Conservation (phyloP, 148 eudicot genomes). For the Nyssa sinensis region DNA sequence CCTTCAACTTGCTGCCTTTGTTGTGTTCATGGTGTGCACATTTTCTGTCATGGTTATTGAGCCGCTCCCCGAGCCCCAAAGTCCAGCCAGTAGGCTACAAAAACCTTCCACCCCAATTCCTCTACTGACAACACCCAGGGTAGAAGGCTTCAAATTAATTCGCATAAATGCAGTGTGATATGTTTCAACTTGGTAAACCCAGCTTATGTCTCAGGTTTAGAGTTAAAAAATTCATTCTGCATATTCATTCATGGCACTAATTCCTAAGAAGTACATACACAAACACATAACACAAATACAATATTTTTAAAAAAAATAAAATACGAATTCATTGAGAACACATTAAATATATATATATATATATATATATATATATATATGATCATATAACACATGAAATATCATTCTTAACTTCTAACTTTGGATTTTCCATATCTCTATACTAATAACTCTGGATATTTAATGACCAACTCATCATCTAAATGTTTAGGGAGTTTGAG, state of each 20-base stretch:
- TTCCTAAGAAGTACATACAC: too few relatives aligned
- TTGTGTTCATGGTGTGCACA: conserved; percentile 68
- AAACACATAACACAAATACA: too few relatives aligned
- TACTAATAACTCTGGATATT: too few relatives aligned
- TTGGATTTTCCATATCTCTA: too few relatives aligned
- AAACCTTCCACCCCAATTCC: conserved; percentile 95
- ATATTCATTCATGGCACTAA: not conserved
- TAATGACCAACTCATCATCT: too few relatives aligned
- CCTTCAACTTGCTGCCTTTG: conserved; percentile 73
- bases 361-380: too few relatives aligned
- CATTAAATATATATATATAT: too few relatives aligned
- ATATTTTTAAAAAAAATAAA: too few relatives aligned
- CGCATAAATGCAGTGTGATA: conserved; percentile 71
- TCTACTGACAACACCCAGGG: conserved; percentile 73
- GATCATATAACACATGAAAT: too few relatives aligned
- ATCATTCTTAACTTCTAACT: too few relatives aligned
- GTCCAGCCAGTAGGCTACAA: conserved; percentile 85
- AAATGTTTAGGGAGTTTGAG: too few relatives aligned
- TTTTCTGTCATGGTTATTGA: conserved; percentile 89
- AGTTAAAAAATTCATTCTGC: not conserved
- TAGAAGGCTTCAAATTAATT: conserved; percentile 74
- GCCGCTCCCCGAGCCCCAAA: conserved; percentile 95
- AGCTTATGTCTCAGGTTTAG: conserved; percentile 8
- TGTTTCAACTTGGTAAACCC: conserved; percentile 64
- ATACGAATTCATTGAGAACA: too few relatives aligned